Conservation (phyloP, 2,329 filamentous ascomycete species). For the Herpotrichia juniperi region DNA sequence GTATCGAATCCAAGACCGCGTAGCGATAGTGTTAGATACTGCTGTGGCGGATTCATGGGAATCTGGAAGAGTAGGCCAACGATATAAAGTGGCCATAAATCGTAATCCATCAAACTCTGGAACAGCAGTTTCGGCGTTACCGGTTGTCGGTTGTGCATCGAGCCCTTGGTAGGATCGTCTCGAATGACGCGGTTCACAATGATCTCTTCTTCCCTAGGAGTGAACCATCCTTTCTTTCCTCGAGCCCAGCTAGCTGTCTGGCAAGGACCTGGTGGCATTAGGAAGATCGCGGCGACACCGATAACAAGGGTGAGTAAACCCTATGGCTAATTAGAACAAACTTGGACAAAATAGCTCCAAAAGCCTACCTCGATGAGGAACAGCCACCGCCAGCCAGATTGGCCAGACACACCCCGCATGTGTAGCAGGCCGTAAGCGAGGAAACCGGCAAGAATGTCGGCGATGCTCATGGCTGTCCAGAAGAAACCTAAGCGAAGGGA, state of each 20-base stretch:
- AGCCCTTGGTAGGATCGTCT: constrained; percentile 62
- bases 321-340: not conserved
- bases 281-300: constrained; percentile 25
- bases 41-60: constrained; percentile 14
- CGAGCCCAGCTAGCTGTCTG: constrained; percentile 52
- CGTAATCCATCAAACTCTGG: constrained; percentile 22
- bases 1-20: constrained; percentile 64
- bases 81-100: constrained; percentile 29
- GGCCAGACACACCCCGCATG: constrained; percentile 48
- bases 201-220: constrained; percentile 68
- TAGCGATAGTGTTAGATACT: constrained; percentile 61
- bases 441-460: constrained; percentile 41
- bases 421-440: constrained; percentile 47
- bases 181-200: constrained; percentile 67
- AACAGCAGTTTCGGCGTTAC: constrained; percentile 21
- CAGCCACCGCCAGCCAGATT: constrained; percentile 47
- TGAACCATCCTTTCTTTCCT: constrained; percentile 64
- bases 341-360: not conserved
- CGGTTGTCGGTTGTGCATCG: constrained; percentile 51
- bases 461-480: constrained; percentile 44
- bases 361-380: constrained; percentile 54
- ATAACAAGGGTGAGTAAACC: constrained; percentile 27
- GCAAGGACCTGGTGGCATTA: constrained; percentile 58
- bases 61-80: constrained; percentile 22
- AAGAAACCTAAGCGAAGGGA: constrained; percentile 49